Evolutionary conservation across 805 yeast species (phyloP), one percentile per base, ranked within the genome.

Genomic region (Cyberlindnera xishuangbannaensis): DNA sequence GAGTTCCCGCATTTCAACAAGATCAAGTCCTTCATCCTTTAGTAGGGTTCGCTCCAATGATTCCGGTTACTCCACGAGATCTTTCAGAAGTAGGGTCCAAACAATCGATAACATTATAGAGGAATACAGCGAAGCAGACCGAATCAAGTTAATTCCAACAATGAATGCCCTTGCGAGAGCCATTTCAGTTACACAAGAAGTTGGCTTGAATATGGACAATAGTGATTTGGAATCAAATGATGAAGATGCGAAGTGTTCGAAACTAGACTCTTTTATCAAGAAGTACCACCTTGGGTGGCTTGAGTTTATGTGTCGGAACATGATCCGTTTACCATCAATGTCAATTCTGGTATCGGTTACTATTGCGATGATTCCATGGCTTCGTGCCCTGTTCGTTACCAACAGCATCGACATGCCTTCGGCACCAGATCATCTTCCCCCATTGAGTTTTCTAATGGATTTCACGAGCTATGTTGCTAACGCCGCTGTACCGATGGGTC

Each of bases 361-460:
- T 1, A 64, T 85, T 16, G 72, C 90, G 5, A 78, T 90, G 83
- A 68, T 90, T n/a, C 95, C 96, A 1, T 90, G 95, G 71, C 61
- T 83, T 3, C 76, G 79, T 40, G 80, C 86, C 0, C 62, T 82
- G 13, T 85, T 84, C 51, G 79, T 77, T 8, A 44, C 49, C 1
- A 72, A 73, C 15, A 51, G 59, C 17, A 62, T 61, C 14, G 57
- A 69, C 40, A 68, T 87, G 18, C 81, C 73, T 7, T 48, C 70
- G 31, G 97, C 97, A 0, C 97, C 97, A 0, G 97, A 90, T 56
- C 65, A 68, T 1, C 65, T 67, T 36, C 97, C 97, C 0, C 88
- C 94, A 0, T 64, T 90, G 19, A 85, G 85, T 22, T 88, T 88
- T 44, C 36, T 88, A 5, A 83, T 90, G 76, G 95, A 90, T 52